Conservation (phyloP, 805 yeast genomes). For the Candida coquimbonensis region DNA sequence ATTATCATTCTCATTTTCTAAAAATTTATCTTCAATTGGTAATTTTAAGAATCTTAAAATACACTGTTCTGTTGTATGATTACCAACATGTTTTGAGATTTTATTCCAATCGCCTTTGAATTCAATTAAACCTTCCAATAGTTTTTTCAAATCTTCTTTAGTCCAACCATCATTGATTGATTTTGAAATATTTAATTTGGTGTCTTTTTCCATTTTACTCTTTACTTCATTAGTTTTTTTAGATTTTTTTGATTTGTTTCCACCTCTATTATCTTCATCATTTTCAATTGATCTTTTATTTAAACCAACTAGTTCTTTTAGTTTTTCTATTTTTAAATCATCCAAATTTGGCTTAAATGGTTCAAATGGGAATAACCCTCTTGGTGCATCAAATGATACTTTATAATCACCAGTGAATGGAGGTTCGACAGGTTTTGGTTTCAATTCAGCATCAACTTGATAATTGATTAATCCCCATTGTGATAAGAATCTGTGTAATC, state of each 20-base stretch:
- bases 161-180: constrained; percentile 55
- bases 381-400: constrained; percentile 78
- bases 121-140: constrained; percentile 57
- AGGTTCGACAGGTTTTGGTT: constrained; percentile 63
- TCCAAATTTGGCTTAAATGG: constrained; percentile 61
- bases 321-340: constrained; percentile 33
- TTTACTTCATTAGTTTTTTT: constrained; percentile 3
- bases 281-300: constrained; percentile 11
- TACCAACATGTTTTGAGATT: constrained; percentile 60
- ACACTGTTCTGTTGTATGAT: constrained; percentile 71
- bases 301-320: constrained; percentile 28
- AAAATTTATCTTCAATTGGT: constrained; percentile 74
- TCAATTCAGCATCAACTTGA: constrained; percentile 75
- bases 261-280: constrained; percentile 8
- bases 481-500: constrained; percentile 75
- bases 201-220: background rate
- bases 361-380: constrained; percentile 89
- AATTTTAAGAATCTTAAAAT: constrained; percentile 69
- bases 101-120: constrained; percentile 73
- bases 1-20: constrained; percentile 29
- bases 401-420: constrained; percentile 73
- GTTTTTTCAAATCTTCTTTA: constrained; percentile 47
- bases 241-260: background rate
- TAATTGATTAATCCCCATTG: constrained; percentile 94
- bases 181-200: background rate